Percentiles rank a stretch among this genome's conserved stretches.
These are phyloP conservation scores for Capsicum rhomboideum DNA, from an alignment of 257 asterid genomes.

Conservation along the genomic window DNA sequence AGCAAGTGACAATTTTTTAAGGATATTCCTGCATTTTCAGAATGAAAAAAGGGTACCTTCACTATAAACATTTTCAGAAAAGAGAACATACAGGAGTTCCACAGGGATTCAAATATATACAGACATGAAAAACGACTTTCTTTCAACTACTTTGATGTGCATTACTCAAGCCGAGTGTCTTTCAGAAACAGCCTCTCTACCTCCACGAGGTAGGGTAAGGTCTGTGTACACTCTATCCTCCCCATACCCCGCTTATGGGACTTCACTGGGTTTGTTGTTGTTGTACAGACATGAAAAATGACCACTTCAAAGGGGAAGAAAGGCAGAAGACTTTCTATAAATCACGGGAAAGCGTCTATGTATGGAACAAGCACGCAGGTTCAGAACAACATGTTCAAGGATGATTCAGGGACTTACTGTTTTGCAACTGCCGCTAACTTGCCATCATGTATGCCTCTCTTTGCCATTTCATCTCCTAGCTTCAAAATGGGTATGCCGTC, in stretches of 20 bases:
- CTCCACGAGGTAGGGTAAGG: too few species aligned
- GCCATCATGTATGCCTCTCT: conserved; percentile 83
- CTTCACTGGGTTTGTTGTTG: too few species aligned
- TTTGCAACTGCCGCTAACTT: conserved; percentile 88
- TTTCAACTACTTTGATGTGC: too few species aligned
- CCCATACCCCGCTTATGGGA: too few species aligned
- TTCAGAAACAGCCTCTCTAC: too few species aligned
- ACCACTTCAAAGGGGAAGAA: not conserved
- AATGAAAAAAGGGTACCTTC: not conserved
- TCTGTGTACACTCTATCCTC: too few species aligned
- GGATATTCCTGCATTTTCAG: conserved; percentile 65
- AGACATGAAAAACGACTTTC: too few species aligned
- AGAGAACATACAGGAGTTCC: not conserved
- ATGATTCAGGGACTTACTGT: conserved; percentile 67
- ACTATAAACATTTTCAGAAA: not conserved
- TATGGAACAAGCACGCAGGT: conserved; percentile 5
- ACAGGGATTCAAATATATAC: not conserved
- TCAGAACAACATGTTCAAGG: conserved; percentile 33
- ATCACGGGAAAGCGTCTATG: not conserved
- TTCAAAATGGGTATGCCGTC: conserved; percentile 88
- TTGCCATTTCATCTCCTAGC: conserved; percentile 92
- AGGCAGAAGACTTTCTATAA: not conserved
- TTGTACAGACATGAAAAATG: not conserved
- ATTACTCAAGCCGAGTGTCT: too few species aligned
- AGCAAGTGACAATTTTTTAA: conserved; percentile 79